These are phyloP conservation scores for Zymoseptoria brevis DNA, from an alignment of 2,329 filamentous ascomycete species.

Conservation along the genomic window DNA sequence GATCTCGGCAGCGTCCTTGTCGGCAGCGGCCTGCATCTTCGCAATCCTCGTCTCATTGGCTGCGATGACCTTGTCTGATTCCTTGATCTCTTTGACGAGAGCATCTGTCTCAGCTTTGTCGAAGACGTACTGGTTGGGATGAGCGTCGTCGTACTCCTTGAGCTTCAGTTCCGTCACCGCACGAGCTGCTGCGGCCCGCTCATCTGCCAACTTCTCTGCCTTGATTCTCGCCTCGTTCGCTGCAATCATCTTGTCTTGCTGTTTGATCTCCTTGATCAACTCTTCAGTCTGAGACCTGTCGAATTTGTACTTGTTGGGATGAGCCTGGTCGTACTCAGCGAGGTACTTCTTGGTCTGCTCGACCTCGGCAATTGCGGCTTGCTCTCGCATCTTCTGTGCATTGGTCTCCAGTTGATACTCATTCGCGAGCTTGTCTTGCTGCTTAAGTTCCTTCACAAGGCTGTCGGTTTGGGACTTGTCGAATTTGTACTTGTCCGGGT, in stretches of 20 bases:
- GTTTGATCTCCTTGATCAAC: neutral
- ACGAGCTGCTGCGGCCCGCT: neutral
- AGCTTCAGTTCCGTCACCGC: neutral
- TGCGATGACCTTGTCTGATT: neutral
- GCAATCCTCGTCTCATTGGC: neutral
- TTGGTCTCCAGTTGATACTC: neutral
- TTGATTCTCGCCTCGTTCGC: neutral
- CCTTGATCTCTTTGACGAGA: neutral
- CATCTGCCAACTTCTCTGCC: neutral
- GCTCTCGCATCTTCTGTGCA: neutral
- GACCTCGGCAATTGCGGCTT: neutral
- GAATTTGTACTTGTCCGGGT: neutral
- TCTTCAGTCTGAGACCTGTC: neutral
- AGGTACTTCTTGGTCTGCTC: neutral
- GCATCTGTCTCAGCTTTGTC: neutral
- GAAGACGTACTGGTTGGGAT: neutral
- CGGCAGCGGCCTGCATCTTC: neutral
- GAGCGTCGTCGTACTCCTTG: neutral
- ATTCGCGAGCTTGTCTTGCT: neutral
- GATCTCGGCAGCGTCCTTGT: neutral
- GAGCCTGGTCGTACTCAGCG: neutral
- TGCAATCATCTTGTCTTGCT: neutral
- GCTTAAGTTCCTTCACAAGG: neutral
- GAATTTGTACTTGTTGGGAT: neutral
- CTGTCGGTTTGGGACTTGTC: neutral